A percentile compares a stretch with the other conserved stretches of the same genome.
Conservation (phyloP, 352 stramenopile genomes). For the Globisporangium heterothallicum region DNA sequence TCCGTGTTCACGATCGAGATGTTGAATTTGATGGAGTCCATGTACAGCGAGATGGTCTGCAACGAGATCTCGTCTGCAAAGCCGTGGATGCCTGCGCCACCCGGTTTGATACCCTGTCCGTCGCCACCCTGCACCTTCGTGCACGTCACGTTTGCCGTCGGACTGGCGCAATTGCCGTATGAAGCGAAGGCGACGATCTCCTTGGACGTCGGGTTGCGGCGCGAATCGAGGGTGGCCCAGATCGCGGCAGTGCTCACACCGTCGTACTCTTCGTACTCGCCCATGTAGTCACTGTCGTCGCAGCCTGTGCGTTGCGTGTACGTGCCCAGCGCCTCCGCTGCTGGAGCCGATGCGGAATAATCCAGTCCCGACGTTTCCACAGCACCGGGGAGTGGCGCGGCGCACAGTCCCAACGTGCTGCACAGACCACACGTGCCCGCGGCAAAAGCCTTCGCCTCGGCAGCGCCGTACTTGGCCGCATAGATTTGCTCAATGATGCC, state of each 20-base stretch:
- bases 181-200: conserved; percentile 47
- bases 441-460: conserved; percentile 30
- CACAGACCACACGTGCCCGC: conserved; percentile 43
- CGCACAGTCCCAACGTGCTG: conserved; percentile 42
- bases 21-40: conserved; percentile 36
- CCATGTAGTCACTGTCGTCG: conserved; percentile 49
- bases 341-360: conserved; percentile 33
- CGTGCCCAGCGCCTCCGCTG: conserved; percentile 23
- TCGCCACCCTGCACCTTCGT: conserved; percentile 42
- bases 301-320: conserved; percentile 68
- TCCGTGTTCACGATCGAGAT: conserved; percentile 39
- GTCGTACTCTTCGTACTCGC: conserved; percentile 64
- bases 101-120: conserved; percentile 30
- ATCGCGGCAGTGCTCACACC: conserved; percentile 34
- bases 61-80: conserved; percentile 32
- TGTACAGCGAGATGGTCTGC: conserved; percentile 35
- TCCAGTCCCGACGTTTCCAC: conserved; percentile 55
- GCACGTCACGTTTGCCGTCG: conserved; percentile 52
- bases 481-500: conserved; percentile 37
- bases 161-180: conserved; percentile 52
- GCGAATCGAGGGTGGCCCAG: conserved; percentile 46
- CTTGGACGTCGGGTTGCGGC: conserved; percentile 51
- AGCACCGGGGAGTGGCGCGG: conserved; percentile 48
- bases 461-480: conserved; percentile 28
- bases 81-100: conserved; percentile 40